Percentiles rank a stretch among this genome's conserved stretches.
These are phyloP conservation scores for Vaccinium corymbosum DNA, from an alignment of 148 eudicot species.

Conservation along the genomic window DNA sequence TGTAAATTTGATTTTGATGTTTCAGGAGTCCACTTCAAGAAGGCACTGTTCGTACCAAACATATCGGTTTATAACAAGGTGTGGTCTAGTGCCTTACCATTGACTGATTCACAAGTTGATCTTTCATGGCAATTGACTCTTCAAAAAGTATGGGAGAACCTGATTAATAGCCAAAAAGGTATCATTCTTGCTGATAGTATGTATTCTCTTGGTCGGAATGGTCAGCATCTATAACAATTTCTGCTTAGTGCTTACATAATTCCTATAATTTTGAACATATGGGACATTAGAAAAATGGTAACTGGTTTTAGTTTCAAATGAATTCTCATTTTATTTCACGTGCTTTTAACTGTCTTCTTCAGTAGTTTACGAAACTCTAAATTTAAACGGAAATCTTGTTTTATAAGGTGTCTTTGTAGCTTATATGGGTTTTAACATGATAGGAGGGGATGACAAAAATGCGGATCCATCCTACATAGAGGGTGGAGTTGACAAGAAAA, in stretches of 20 bases:
- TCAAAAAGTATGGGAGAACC: slow-evolving; percentile 82
- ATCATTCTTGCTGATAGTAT: background rate
- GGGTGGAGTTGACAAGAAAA: slow-evolving; percentile 40
- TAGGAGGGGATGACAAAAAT: slow-evolving; percentile 48
- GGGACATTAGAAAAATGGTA: background rate
- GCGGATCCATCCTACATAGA: slow-evolving; percentile 34
- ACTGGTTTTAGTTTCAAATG: background rate
- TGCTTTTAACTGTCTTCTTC: background rate
- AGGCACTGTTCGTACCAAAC: slow-evolving; percentile 93
- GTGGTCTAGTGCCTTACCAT: slow-evolving; percentile 40
- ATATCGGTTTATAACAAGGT: slow-evolving; percentile 88
- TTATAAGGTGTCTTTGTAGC: background rate
- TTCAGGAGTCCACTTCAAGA: slow-evolving; percentile 80
- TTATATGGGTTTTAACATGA: slow-evolving; percentile 12
- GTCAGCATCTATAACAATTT: background rate
- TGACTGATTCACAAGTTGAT: slow-evolving; percentile 59
- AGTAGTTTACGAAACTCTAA: background rate
- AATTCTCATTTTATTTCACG: background rate
- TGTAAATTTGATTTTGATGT: slow-evolving; percentile 14
- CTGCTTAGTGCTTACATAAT: background rate
- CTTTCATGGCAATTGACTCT: slow-evolving; percentile 85
- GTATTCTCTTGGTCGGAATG: background rate
- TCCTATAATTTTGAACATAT: background rate
- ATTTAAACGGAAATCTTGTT: background rate
- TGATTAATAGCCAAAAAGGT: slow-evolving; percentile 62